Evolutionary conservation across 345 rosid species (phyloP), one percentile per base, ranked within the genome.

Genomic region (Salix suchowensis): DNA sequence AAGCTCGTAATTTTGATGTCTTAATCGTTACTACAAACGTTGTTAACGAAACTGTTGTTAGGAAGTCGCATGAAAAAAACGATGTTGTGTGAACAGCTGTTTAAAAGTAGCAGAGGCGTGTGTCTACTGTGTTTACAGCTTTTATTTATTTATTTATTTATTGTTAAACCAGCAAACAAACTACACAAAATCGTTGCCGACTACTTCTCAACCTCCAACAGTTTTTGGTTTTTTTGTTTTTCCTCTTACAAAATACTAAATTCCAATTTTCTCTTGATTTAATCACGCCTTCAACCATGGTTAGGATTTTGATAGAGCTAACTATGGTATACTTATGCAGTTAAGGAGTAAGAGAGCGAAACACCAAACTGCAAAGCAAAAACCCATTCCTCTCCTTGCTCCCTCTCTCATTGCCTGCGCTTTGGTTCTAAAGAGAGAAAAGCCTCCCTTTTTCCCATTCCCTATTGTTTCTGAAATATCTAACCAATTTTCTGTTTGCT

Each of bases 291-390:
- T 11, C 4, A 83, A 88, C 89, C 69, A 77, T 78, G 83, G 89
- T 85, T 86, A 81, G 52, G 42, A 71, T 68, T 68, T 78, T 60
- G 65, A 76, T 28, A 52, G 23, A 30, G 81, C 80, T 80, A 87
- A 86, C 86, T 82, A 78, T 9, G 83, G 86, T 85, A 68, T 72
- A 70, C 76, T 73, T 70, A 28, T 70, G 74, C 80, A 74, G 84
- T 82, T 84, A 81, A 54, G 80, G 82, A 80, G 80, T 75, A 39
- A 67, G 52, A 37, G 39, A 44, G 55, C 68, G 14, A 23, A 18
- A 42, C 24, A 39, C 7, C 44, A 44, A 52, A 24, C 54, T 42
- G 55, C 78, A 72, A 65, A 42, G 46, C 46, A 42, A 42, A 54
- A 42, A 61, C 19, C 71, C 39, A 12, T 40, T 28, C 42, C 36